Evolutionary conservation across 208 protist genomes (phyloP).

Genomic region (Angomonas deanei): DNA sequence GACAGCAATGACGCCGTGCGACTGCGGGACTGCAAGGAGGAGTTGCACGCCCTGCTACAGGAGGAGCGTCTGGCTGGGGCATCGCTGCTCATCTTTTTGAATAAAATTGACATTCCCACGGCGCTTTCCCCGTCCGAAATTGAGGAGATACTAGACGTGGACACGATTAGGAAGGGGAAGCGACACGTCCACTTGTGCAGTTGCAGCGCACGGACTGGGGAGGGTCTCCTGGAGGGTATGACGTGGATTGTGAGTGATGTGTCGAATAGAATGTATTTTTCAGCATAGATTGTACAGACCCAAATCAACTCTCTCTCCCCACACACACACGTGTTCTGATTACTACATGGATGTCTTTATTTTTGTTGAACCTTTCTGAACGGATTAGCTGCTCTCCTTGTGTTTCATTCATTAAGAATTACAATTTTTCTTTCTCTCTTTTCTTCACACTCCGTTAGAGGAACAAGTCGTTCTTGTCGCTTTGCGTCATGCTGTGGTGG

Average conservation of each 20-base stretch:
- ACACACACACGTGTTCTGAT: conserved; percentile 2
- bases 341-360: too few species aligned
- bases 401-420: background rate
- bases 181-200: conserved; percentile 93
- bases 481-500: background rate
- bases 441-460: too few species aligned
- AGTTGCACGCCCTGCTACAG: conserved; percentile 94
- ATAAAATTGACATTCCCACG: conserved; percentile 98
- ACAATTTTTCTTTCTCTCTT: conserved; percentile 4
- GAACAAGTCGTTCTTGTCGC: too few species aligned
- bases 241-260: conserved; percentile 98
- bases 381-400: background rate
- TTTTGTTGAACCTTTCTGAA: background rate
- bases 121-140: conserved; percentile 62
- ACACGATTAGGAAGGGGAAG: conserved; percentile 68
- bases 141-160: conserved; percentile 64
- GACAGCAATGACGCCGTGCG: conserved; percentile 92
- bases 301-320: background rate
- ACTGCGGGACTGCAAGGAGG: conserved; percentile 89
- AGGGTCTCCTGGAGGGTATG: conserved; percentile 96
- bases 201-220: conserved; percentile 95
- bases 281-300: conserved; percentile 15
- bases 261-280: conserved; percentile 86
- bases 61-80: conserved; percentile 97
- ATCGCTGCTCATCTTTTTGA: conserved; percentile 99